phyloP scores from a whole-genome alignment of 2,329 filamentous ascomycete species.

The Torrubiella hemipterigena region DNA sequence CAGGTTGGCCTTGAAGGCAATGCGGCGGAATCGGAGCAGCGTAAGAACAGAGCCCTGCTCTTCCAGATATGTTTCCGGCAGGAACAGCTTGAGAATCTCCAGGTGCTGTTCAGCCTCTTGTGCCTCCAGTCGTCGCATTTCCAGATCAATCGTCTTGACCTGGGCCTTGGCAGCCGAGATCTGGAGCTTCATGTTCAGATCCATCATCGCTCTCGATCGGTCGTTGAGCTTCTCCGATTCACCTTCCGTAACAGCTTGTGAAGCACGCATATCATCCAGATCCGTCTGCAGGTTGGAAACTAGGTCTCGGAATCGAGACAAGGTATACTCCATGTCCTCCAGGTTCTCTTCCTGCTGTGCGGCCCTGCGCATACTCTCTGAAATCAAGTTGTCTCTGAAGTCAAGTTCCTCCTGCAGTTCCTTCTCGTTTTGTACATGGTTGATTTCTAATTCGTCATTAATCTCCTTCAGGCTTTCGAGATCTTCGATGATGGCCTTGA shows the following conservation, averaged over 20 bases:
- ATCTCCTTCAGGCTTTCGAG: slow-evolving; percentile 83
- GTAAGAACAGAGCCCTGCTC: slow-evolving; percentile 83
- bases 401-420: slow-evolving; percentile 92
- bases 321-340: slow-evolving; percentile 81
- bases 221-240: slow-evolving; percentile 85
- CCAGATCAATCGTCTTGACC: slow-evolving; percentile 86
- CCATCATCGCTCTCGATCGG: slow-evolving; percentile 88
- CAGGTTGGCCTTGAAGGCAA: slow-evolving; percentile 78
- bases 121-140: slow-evolving; percentile 75
- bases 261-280: slow-evolving; percentile 83
- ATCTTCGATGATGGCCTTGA: slow-evolving; percentile 73
- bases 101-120: slow-evolving; percentile 83
- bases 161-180: slow-evolving; percentile 83
- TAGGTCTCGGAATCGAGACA: slow-evolving; percentile 79
- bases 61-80: slow-evolving; percentile 70
- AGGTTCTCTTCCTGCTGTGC: slow-evolving; percentile 67
- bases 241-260: slow-evolving; percentile 81
- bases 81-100: slow-evolving; percentile 76
- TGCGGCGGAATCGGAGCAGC: slow-evolving; percentile 73
- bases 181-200: slow-evolving; percentile 89
- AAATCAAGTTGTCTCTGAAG: slow-evolving; percentile 70
- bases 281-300: slow-evolving; percentile 77
- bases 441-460: slow-evolving; percentile 87
- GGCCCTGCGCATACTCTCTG: slow-evolving; percentile 65
- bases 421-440: slow-evolving; percentile 85